Base-by-base conservation (phyloP, 768 basidiomycete species). In the Exidia glandulosa region DNA sequence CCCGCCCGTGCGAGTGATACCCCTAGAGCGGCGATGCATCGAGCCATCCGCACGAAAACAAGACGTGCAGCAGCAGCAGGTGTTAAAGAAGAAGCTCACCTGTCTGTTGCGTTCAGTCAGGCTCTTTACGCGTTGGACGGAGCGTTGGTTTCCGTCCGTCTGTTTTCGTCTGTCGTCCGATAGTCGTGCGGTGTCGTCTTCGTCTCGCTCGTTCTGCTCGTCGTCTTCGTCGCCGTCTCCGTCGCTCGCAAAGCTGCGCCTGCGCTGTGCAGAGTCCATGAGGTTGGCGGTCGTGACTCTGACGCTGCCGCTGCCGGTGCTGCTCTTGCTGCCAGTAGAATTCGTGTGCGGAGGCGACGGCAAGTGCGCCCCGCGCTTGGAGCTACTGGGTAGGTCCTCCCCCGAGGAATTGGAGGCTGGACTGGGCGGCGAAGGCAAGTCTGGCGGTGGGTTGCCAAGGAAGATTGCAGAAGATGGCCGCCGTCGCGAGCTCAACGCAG, bases 311-410 rank as follows among this genome's bases (percentile, higher is more conserved):
- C 79, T 79, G 71, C 84, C 84, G 47, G 84, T 85, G 3, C 81
- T 84, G 65, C 87, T 88, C 36, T 87, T 86, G 69, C 87, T 89
- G 33, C 86, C 88, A 1, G 88, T 90, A 12, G 88, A 90, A 68
- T 90, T 90, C 23, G 90, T 88, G 30, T 87, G 88, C 47, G 90
- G 90, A 0, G 90, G 90, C 27, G 88, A 90, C 1, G 90, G 89
- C 4, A 91, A 70, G 5, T 89, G 88, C 4, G 87, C 77, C n/a
- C n/a, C n/a, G n/a, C 74, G 63, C 67, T 69, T 3, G 83, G 77
- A 60, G 77, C 74, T 33, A 77, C 72, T 27, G 74, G 75, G 12
- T 85, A 84, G 62, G 83, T 86, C n/a, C 55, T 72, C 73, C n/a
- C n/a, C n/a, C n/a, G n/a, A n/a, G 85, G 83, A 3, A 84, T 84